Base-by-base conservation (phyloP, 306 rosid species). In the Dicorynia guianensis region DNA sequence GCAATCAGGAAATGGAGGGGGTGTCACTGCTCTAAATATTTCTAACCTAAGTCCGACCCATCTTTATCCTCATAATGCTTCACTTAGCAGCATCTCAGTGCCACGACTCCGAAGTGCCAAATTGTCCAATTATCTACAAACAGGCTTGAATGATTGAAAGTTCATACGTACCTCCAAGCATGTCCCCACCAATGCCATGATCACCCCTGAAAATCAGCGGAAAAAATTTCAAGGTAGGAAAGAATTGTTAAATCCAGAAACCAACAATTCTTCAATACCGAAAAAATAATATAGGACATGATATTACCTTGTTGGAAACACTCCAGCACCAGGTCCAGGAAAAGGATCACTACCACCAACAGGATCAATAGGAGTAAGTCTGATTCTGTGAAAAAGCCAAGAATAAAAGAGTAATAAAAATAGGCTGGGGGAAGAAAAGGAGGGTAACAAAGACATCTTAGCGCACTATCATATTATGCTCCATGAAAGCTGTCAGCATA, bases 291-390 rank as follows among this genome's bases (percentile, higher is more conserved):
- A 66, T 25, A 20, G 11, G 73, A 36, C 48, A 6, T 5, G 5
- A 43, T 8, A 79, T 40, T 63, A 69, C 94, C 94, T 79, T 44
- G 75, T 34, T 6, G 90, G 90, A 59, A 77, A 80, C 76, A 87
- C 80, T 64, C 90, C 95, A 68, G 95, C 95, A 14, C 82, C 88
- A 59, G 92, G 90, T 25, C 92, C 90, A 43, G 95, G 95, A 46
- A 50, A 72, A 35, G 85, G 74, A 80, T 87, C 90, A 58, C 83
- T 69, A 52, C 81, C 82, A 44, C 89, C 88, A 79, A 19, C 0
- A 14, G 89, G 87, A 79, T 52, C 7, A 46, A 79, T 14, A 44
- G 90, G 88, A 36, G 88, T 91, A 78, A 43, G 57, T 53, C 66
- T 8, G 50, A 87, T 57, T 71, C 91, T 89, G 54, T 43, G 82